Evolutionary conservation across 768 basidiomycete genomes (phyloP).

Genomic region (Trametes maxima): DNA sequence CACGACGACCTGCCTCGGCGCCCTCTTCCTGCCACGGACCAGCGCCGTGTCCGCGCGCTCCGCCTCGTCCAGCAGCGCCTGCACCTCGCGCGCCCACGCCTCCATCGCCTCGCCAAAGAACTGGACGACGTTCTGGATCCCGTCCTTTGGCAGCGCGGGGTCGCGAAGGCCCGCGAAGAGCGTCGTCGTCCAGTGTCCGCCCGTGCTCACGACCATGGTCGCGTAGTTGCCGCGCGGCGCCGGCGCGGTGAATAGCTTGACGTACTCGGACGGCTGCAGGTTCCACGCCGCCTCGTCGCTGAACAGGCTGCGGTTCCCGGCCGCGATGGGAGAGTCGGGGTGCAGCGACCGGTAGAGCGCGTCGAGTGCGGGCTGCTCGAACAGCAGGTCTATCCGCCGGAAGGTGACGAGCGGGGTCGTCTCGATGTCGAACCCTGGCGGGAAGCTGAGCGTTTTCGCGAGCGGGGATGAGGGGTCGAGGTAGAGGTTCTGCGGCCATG

Average conservation of each 20-base stretch:
- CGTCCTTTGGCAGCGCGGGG: constrained; percentile 42
- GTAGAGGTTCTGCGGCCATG: constrained; percentile 65
- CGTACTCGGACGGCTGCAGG: constrained; percentile 53
- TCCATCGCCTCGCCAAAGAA: constrained; percentile 63
- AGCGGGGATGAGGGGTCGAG: constrained; percentile 59
- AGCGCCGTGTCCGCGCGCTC: constrained; percentile 24
- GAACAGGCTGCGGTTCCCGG: constrained; percentile 42
- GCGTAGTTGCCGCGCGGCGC: constrained; percentile 56
- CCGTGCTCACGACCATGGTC: constrained; percentile 65
- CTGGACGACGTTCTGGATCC: constrained; percentile 54
- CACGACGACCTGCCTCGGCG: constrained; percentile 48
- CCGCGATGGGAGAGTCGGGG: constrained; percentile 14
- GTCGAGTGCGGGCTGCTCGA: constrained; percentile 50
- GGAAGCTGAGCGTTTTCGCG: constrained; percentile 45
- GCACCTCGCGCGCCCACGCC: constrained; percentile 55
- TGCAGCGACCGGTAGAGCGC: constrained; percentile 34
- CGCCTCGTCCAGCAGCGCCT: constrained; percentile 44
- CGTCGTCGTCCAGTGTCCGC: constrained; percentile 69
- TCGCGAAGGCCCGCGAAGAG: constrained; percentile 48
- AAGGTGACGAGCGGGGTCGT: constrained; percentile 66
- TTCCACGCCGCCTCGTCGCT: constrained; percentile 59
- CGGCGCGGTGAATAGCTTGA: constrained; percentile 48
- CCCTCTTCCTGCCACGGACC: constrained; percentile 13
- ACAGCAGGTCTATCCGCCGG: constrained; percentile 63
- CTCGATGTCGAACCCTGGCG: constrained; percentile 54